phyloP scores from a whole-genome alignment of 495 filamentous ascomycete genomes.

The Hypoxylon fragiforme region DNA sequence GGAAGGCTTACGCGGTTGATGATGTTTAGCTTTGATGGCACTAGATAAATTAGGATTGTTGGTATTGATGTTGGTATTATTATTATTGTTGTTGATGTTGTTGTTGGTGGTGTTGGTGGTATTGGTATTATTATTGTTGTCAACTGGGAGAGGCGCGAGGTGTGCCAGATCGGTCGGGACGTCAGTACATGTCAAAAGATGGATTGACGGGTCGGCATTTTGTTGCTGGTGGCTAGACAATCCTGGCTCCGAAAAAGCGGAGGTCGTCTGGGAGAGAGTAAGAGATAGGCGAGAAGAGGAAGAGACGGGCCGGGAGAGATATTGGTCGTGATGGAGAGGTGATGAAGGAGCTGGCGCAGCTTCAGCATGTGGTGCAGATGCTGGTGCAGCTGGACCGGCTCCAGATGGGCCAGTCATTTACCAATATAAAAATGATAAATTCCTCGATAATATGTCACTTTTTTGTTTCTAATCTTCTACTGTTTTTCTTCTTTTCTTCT shows the following conservation, averaged over 20 bases:
- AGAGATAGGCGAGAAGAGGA: constrained; percentile 24
- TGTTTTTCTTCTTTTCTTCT: constrained; percentile 4
- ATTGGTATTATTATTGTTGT: constrained; percentile 23
- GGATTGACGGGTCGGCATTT: constrained; percentile 31
- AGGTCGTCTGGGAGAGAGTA: constrained; percentile 23
- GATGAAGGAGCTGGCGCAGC: constrained; percentile 5
- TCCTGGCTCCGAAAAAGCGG: constrained; percentile 35
- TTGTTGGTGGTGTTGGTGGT: constrained; percentile 23
- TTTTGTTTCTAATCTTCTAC: background rate
- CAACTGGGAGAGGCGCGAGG: constrained; percentile 36
- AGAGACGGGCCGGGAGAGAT: constrained; percentile 18
- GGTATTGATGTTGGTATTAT: constrained; percentile 19
- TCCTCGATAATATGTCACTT: constrained; percentile 19
- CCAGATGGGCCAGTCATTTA: constrained; percentile 35
- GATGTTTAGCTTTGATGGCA: constrained; percentile 24
- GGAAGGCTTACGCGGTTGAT: constrained; percentile 60
- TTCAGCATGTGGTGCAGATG: constrained; percentile 29
- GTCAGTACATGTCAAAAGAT: constrained; percentile 48
- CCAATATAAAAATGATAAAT: constrained; percentile 18
- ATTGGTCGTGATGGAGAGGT: constrained; percentile 16
- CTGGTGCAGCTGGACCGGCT: constrained; percentile 32
- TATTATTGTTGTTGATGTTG: constrained; percentile 26
- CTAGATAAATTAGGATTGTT: constrained; percentile 13
- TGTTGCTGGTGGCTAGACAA: constrained; percentile 29
- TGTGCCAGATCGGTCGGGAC: constrained; percentile 43